phyloP scores from a whole-genome alignment of 805 yeast genomes.

The Sugiyamaella mastotermitis region DNA sequence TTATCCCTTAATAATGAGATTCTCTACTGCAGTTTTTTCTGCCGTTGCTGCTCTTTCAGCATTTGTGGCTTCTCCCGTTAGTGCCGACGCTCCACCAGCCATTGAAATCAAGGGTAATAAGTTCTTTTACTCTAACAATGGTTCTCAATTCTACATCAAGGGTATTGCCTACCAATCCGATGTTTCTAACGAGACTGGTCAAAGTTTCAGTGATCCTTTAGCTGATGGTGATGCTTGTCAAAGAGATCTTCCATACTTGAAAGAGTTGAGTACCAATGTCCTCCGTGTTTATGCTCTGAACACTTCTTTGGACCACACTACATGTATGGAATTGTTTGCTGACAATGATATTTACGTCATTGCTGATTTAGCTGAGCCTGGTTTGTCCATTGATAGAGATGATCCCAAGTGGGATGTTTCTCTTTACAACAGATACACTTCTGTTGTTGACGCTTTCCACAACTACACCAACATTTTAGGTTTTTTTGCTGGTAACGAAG shows the following conservation, averaged over 20 bases:
- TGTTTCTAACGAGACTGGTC: constrained; percentile 49
- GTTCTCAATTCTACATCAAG: constrained; percentile 77
- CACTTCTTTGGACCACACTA: constrained; percentile 63
- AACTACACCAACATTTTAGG: constrained; percentile 80
- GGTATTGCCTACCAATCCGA: constrained; percentile 87
- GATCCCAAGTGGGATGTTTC: constrained; percentile 72
- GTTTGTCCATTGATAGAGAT: constrained; percentile 66
- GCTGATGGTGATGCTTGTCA: constrained; percentile 63
- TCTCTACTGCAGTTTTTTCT: not conserved
- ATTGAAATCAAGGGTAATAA: constrained; percentile 66
- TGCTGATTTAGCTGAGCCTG: constrained; percentile 87
- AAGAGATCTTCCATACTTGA: constrained; percentile 77
- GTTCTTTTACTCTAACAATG: constrained; percentile 66
- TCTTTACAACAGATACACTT: constrained; percentile 68
- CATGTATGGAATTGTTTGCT: constrained; percentile 65
- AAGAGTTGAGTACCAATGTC: constrained; percentile 64
- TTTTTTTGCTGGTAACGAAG: constrained; percentile 97
- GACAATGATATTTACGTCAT: constrained; percentile 90
- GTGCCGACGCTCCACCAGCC: constrained; percentile 35
- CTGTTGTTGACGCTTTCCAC: constrained; percentile 74
- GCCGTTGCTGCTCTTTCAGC: constrained; percentile 12
- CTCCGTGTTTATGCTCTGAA: constrained; percentile 84
- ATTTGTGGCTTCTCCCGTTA: constrained; percentile 8
- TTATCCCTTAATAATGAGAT: too few species aligned
- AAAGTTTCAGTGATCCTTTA: constrained; percentile 66